phyloP scores from a whole-genome alignment of 208 protist species.

The Trypanosoma grayi region DNA sequence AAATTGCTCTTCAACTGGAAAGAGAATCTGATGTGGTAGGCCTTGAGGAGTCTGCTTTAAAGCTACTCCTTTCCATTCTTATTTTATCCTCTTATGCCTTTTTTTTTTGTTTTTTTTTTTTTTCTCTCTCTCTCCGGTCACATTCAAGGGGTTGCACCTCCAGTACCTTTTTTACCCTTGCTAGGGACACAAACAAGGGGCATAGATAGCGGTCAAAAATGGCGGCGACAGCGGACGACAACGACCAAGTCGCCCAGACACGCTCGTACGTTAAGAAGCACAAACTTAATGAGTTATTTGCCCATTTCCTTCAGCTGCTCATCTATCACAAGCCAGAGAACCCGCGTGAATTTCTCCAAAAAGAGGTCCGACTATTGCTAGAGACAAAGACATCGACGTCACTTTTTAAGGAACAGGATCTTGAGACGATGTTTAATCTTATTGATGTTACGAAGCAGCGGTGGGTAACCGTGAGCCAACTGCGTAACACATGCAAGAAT shows the following conservation, averaged over 20 bases:
- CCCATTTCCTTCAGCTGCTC: slow-evolving; percentile 85
- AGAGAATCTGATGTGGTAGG: too few species aligned
- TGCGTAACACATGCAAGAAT: slow-evolving; percentile 87
- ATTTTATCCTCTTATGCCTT: neutral
- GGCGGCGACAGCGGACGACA: slow-evolving; percentile 9
- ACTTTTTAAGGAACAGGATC: slow-evolving; percentile 83
- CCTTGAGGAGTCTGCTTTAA: neutral
- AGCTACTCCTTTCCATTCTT: neutral
- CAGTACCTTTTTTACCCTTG: too few species aligned
- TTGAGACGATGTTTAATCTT: slow-evolving; percentile 92
- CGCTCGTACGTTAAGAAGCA: slow-evolving; percentile 76
- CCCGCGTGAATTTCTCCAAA: slow-evolving; percentile 67
- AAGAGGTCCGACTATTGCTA: slow-evolving; percentile 74
- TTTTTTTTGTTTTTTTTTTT: slow-evolving; percentile 3
- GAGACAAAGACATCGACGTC: slow-evolving; percentile 56
- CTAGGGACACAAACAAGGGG: neutral
- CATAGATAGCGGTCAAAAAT: neutral
- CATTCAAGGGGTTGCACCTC: too few species aligned
- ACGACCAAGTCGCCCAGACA: slow-evolving; percentile 34
- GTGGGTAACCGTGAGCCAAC: slow-evolving; percentile 77
- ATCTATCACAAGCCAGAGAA: slow-evolving; percentile 81
- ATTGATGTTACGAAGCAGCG: slow-evolving; percentile 89
- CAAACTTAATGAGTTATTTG: slow-evolving; percentile 82
- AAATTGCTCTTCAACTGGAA: too few species aligned
- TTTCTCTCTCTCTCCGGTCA: neutral